phyloP scores from a whole-genome alignment of 495 filamentous ascomycete genomes.

The Neurospora hispaniola region DNA sequence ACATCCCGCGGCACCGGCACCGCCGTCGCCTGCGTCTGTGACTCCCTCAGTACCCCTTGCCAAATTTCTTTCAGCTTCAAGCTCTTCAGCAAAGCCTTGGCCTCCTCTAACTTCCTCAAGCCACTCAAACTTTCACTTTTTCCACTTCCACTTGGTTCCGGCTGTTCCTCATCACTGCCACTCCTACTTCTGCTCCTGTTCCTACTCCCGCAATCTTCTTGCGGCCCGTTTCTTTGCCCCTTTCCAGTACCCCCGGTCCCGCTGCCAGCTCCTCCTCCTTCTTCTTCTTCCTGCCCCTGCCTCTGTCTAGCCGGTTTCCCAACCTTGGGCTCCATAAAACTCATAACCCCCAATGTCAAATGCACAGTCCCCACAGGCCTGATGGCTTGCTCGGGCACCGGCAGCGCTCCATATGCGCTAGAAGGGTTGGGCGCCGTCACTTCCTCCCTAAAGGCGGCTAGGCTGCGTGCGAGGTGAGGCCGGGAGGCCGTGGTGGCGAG shows the following conservation, averaged over 20 bases:
- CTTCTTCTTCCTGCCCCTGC: too few relatives aligned
- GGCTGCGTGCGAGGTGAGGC: conserved; percentile 48
- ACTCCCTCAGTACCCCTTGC: conserved; percentile 16
- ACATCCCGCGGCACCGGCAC: background rate
- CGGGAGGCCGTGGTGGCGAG: conserved; percentile 54
- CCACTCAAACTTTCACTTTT: background rate
- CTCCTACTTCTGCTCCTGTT: background rate
- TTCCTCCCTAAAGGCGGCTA: conserved; percentile 51
- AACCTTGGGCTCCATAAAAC: conserved; percentile 42
- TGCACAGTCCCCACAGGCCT: conserved; percentile 75
- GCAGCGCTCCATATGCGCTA: conserved; percentile 17
- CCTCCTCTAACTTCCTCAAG: conserved; percentile 37
- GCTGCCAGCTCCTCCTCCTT: background rate
- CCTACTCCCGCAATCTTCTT: background rate
- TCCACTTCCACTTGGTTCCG: background rate
- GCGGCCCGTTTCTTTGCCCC: background rate
- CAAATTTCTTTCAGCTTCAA: conserved; percentile 43
- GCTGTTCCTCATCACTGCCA: background rate
- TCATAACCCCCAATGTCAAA: conserved; percentile 82
- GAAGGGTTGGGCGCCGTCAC: conserved; percentile 23
- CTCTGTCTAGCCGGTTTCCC: too few relatives aligned
- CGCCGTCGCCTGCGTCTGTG: conserved; percentile 4
- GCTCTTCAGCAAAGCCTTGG: conserved; percentile 41
- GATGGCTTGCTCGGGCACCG: conserved; percentile 48
- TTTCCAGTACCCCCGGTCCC: background rate